Percentiles rank a stretch among this genome's conserved stretches.
Conservation (phyloP, 441 rosid genomes). For the Corymbia calophylla region DNA sequence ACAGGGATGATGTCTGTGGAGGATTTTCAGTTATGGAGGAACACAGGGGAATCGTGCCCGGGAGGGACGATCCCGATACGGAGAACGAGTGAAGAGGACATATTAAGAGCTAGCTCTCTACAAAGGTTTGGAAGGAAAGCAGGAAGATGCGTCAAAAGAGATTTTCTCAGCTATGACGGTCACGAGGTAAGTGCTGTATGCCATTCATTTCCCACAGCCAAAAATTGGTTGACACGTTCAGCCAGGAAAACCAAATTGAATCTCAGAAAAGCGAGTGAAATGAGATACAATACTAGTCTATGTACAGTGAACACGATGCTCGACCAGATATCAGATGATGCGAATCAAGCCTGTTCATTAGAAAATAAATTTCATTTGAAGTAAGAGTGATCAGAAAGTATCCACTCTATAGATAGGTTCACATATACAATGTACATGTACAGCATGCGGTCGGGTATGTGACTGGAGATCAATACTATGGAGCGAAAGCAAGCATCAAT, state of each 20-base stretch:
- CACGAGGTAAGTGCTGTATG: conserved; percentile 1
- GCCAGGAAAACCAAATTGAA: not conserved
- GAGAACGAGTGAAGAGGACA: conserved; percentile 7
- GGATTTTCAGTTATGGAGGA: conserved; percentile 4
- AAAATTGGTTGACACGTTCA: not conserved
- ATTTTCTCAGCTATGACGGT: conserved; percentile 2
- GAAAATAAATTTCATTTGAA: not conserved
- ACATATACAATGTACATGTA: not conserved
- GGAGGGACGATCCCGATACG: conserved; percentile 13
- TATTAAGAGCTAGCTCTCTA: conserved; percentile 4
- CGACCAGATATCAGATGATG: not conserved
- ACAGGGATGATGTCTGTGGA: not conserved
- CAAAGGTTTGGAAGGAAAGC: conserved; percentile 2
- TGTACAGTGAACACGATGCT: not conserved
- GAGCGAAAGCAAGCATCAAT: conserved; percentile 93
- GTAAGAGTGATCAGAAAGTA: not conserved
- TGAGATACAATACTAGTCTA: not conserved
- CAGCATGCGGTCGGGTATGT: conserved; percentile 99
- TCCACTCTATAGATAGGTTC: not conserved
- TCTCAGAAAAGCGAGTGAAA: not conserved
- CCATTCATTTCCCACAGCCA: not conserved
- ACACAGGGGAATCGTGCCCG: conserved; percentile 2
- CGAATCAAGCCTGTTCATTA: not conserved
- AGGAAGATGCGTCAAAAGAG: conserved; percentile 1
- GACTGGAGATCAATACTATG: conserved; percentile 77